Base-by-base conservation (phyloP, 2,329 filamentous ascomycete genomes). In the Pseudocercospora pini-densiflorae region DNA sequence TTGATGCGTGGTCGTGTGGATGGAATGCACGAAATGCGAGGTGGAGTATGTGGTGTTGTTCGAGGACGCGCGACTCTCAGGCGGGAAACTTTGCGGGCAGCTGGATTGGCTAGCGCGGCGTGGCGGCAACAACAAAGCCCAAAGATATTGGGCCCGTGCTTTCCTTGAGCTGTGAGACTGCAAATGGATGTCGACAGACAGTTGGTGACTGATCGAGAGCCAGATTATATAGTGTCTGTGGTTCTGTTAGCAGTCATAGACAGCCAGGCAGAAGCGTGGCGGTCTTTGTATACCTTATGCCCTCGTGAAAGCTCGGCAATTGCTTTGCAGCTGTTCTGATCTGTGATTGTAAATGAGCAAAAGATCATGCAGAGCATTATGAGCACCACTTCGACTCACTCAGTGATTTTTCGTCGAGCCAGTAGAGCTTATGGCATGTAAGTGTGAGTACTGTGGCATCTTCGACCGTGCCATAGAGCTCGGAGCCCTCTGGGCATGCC, bases 1-100 rank as follows among this genome's bases (percentile, higher is more conserved):
- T 61, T 55, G 64, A 31, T 45, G 65, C 31, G 54, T 57, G 53
- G 54, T 58, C 19, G 61, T 54, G 58, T 45, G 45, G 61, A 67
- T 61, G 59, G 53, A 58, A 64, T 67, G 65, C 55, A 27, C 57
- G 58, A 57, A 61, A 61, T 57, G 19, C 36, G 59, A 43, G 31
- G 51, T 57, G 55, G 61, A 53, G 59, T 58, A 60, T 60, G 55
- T 23, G 43, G 49, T 67, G 65, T 67, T 58, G 61, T 64, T 59
- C 31, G 49, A 45, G 45, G 43, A 40, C 43, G 55, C 61, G 54
- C 49, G 65, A 57, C 57, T 64, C 63, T 62, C 65, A 31, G 62
- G 65, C 49, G 49, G 49, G 51, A 40, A 31, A 31, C 14, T 55
- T 55, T 31, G 51, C 51, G 51, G 51, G 51, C 51, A 55, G 51